phyloP scores from a whole-genome alignment of 345 rosid genomes.

The Sisymbrium irio region DNA sequence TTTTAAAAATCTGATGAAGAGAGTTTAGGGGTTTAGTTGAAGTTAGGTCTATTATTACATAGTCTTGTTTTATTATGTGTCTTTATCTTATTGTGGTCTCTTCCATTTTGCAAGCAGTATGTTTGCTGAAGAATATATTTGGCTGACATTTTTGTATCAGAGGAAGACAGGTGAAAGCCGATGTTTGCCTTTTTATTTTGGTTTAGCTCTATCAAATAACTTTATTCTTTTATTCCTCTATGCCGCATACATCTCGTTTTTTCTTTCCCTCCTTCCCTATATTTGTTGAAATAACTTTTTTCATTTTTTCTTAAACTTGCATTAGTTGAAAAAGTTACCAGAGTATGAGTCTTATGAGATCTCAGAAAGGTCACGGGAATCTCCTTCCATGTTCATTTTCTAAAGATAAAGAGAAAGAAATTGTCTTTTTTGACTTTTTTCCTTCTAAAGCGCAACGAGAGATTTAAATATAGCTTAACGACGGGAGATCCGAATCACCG shows the following conservation, averaged over 20 bases:
- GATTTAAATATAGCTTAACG: too few relatives aligned
- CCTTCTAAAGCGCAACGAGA: too few relatives aligned
- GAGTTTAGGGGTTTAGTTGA: constrained; percentile 29
- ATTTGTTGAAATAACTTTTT: not conserved
- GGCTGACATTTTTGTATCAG: constrained; percentile 23
- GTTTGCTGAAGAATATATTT: constrained; percentile 21
- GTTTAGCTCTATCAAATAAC: constrained; percentile 8
- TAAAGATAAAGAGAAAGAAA: too few relatives aligned
- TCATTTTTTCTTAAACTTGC: not conserved
- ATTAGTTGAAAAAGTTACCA: not conserved
- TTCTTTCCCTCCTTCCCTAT: not conserved
- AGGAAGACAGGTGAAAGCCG: constrained; percentile 20
- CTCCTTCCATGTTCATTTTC: too few relatives aligned
- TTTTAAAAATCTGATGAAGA: constrained; percentile 26
- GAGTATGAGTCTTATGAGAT: not conserved
- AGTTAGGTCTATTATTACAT: constrained; percentile 25
- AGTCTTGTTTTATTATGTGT: constrained; percentile 13
- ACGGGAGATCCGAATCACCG: too few relatives aligned
- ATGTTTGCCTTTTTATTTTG: not conserved
- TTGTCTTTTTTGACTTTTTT: too few relatives aligned
- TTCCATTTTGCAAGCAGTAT: constrained; percentile 6
- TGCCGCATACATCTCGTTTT: not conserved
- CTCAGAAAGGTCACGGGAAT: not conserved
- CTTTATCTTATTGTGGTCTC: constrained; percentile 9
- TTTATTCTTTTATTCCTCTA: constrained; percentile 25